These are phyloP conservation scores for Neostapfia colusana DNA, from an alignment of 176 grass and related monocot genomes.

Conservation along the genomic window DNA sequence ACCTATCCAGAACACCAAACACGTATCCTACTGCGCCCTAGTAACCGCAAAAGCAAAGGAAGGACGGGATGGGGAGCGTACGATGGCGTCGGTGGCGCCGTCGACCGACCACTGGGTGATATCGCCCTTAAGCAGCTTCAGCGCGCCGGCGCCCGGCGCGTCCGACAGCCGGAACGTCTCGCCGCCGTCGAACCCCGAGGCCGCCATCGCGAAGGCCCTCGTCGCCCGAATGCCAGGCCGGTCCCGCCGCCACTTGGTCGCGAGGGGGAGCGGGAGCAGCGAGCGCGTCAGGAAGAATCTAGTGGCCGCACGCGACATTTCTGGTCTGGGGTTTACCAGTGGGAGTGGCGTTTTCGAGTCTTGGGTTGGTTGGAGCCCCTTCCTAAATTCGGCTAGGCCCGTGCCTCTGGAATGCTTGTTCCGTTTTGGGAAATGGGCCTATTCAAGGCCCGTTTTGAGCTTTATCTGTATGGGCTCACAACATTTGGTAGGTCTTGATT, in stretches of 20 bases:
- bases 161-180: slow-evolving; percentile 59
- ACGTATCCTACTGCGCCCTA: not conserved
- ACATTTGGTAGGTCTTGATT: not conserved
- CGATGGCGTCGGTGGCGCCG: slow-evolving; percentile 80
- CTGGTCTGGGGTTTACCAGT: not conserved
- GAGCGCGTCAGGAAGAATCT: slow-evolving; percentile 43
- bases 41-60: not conserved
- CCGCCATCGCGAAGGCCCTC: slow-evolving; percentile 49
- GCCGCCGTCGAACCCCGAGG: slow-evolving; percentile 33
- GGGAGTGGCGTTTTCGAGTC: not conserved
- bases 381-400: not conserved
- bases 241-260: not conserved
- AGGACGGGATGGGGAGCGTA: slow-evolving; percentile 24
- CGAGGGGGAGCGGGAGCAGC: slow-evolving; percentile 27
- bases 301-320: slow-evolving; percentile 38
- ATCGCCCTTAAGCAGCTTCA: slow-evolving; percentile 87
- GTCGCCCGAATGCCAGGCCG: slow-evolving; percentile 20
- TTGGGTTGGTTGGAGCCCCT: not conserved
- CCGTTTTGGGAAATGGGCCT: not conserved
- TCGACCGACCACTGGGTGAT: slow-evolving; percentile 81
- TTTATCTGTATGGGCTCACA: not conserved
- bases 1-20: not conserved
- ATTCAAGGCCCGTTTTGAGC: not conserved
- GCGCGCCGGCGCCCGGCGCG: slow-evolving; percentile 37
- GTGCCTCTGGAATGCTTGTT: not conserved